Evolutionary conservation across 768 basidiomycete species (phyloP), one percentile per base, ranked within the genome.

Genomic region (Clavaria fumosa): DNA sequence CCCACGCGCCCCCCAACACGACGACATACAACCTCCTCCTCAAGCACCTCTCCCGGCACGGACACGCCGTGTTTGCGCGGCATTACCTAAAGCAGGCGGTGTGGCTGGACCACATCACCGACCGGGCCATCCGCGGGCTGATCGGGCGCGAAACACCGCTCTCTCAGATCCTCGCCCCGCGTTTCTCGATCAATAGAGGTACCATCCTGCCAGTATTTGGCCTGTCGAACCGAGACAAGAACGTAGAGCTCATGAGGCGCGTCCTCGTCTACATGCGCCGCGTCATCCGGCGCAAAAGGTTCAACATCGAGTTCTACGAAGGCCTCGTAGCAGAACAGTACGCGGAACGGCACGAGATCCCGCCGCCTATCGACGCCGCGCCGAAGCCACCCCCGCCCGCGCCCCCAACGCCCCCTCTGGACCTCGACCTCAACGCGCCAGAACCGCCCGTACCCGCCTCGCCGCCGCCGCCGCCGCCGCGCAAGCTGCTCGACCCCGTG

Each of bases 21-120:
- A 75, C 71, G 1, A 75, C 78, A 10, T 82, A 73, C 54, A 61
- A 61, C 40, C 60, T 68, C 39, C 63, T 85, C 35, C 56, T 85
- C 7, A 69, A 71, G 45, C 62, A 79, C 48, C 38, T 80, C 12
- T 66, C 69, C 34, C 56, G 48, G 35, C 56, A 58, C 7, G 56
- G 63, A 11, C 62, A 80, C 47, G 50, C 60, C 4, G 56, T 63
- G 11, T 57, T 84, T 43, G 69, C 72, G 11, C 72, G 78, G 28
- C 78, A 85, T 54, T 80, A 82, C 53, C 51, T 76, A 37, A 47
- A 67, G 19, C 60, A 76, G 47, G 72, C 75, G 2, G 62, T 67
- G 35, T 41, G 46, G 6, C 47, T 65, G 26, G 74, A 78, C 41
- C 55, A 61, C 40, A 41, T 48, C 48, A 55, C 50, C 11, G 53